Base-by-base conservation (phyloP, 768 basidiomycete genomes). In the Neoboletus subvelutipes region DNA sequence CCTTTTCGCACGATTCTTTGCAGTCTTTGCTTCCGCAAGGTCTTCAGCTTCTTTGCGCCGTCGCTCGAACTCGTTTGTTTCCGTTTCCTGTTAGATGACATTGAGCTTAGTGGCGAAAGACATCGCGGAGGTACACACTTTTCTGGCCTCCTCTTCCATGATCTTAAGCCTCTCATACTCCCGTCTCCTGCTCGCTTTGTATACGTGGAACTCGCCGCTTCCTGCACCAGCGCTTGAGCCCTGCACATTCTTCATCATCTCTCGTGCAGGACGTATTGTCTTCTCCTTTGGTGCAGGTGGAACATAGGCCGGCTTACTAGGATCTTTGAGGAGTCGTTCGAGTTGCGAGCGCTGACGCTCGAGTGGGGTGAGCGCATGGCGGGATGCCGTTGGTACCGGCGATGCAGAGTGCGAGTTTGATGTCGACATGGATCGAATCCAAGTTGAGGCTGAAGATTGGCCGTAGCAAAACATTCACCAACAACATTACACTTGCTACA, bases 181-280 rank as follows among this genome's bases (percentile, higher is more conserved):
- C 66, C 96, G 80, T 68, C 96, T 81, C 59, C 97, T 77, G 61
- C 88, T 86, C 18, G 96, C 95, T 70, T 98, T 98, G 78, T 98
- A 99, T 0, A 99, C 97, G 70, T 99, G 97, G 68, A 98, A 98
- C 73, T 96, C 95, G 42, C 96, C 96, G 55, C 91, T 93, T 50
- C 97, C 97, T 18, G 97, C 97, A 45, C 96, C 97, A 8, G 97
- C 94, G 72, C 92, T 93, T 17, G 92, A 95, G 0, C 97, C 97
- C 73, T 98, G 95, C 8, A 99, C 96, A 65, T 98, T 98, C 81
- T 97, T 98, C 92, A 99, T 98, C 92, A 94, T 94, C 71, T 94
- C 97, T 48, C 92, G 80, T 10, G 95, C 80, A 1, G 94, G 78
- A 20, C 94, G 79, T 31, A 98, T 78, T 0, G 79, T 80, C 77